Percentiles rank a stretch among this genome's conserved stretches.
These are phyloP conservation scores for Pilatotrama ljubarskyi DNA, from an alignment of 768 basidiomycete genomes.

Conservation along the genomic window DNA sequence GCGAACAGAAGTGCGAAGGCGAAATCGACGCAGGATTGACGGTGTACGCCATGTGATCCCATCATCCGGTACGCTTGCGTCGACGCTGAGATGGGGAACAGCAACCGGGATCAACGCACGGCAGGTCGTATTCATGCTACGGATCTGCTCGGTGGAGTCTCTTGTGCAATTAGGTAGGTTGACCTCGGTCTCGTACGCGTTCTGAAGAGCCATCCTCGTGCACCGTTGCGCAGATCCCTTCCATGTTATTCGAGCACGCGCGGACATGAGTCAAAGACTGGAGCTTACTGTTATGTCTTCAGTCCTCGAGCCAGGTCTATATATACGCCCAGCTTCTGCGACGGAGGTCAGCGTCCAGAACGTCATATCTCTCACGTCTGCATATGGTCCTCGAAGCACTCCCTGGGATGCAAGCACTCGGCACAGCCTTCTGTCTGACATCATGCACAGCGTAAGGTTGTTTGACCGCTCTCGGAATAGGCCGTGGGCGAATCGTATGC, in stretches of 20 bases:
- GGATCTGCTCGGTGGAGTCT: not conserved
- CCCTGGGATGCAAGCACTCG: no score
- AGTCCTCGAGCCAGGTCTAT: not conserved
- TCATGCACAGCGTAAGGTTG: no score
- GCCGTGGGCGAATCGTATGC: no score
- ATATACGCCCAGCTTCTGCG: not conserved
- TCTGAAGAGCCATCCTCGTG: not conserved
- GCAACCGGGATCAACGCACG: not conserved
- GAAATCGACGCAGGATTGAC: slow-evolving; percentile 7
- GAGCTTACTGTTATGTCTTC: not conserved
- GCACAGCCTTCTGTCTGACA: no score
- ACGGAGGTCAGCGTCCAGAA: not conserved
- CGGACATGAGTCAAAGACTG: not conserved
- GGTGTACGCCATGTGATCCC: slow-evolving; percentile 4
- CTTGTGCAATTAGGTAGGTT: not conserved
- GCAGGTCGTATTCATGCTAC: not conserved
- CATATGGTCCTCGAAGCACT: no score
- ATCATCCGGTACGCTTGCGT: not conserved
- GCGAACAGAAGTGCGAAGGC: slow-evolving; percentile 1
- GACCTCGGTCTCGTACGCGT: not conserved
- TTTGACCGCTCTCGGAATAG: no score
- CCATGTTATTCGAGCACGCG: not conserved
- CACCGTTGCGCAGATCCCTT: not conserved
- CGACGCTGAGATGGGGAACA: not conserved
- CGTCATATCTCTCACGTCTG: no score